These are phyloP conservation scores for Peziza echinospora DNA, from an alignment of 495 filamentous ascomycete species.

Conservation along the genomic window DNA sequence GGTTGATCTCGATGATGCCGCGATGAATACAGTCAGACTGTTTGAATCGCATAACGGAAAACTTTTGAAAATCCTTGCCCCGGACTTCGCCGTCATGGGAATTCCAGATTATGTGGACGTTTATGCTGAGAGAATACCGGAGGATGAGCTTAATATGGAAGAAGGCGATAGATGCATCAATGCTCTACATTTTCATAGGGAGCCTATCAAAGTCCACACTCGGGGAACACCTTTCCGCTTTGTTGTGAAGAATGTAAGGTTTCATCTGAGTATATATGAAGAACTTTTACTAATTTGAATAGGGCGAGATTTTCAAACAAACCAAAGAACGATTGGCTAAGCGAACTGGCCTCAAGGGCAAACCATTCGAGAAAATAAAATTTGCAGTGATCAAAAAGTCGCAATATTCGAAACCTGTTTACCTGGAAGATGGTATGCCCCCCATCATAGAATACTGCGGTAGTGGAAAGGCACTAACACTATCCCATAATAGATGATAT, in stretches of 20 bases:
- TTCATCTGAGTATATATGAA: conserved; percentile 2
- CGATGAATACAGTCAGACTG: conserved; percentile 43
- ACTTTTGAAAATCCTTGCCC: conserved; percentile 48
- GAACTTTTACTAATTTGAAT: conserved; percentile 6
- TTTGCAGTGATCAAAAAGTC: conserved; percentile 61
- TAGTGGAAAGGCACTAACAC: conserved; percentile 14
- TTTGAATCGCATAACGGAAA: conserved; percentile 63
- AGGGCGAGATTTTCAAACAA: conserved; percentile 73
- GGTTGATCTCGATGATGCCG: conserved; percentile 51
- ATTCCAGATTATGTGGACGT: conserved; percentile 73
- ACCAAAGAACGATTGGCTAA: conserved; percentile 79
- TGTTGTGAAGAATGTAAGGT: conserved; percentile 53
- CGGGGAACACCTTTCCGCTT: conserved; percentile 79
- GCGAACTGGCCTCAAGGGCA: conserved; percentile 84
- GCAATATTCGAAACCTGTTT: conserved; percentile 49
- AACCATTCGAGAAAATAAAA: conserved; percentile 95
- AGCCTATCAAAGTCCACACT: conserved; percentile 45
- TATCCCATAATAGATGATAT: conserved; percentile 43
- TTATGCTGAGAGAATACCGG: conserved; percentile 57
- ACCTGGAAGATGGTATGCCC: conserved; percentile 67
- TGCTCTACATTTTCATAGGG: conserved; percentile 79
- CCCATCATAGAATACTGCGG: background rate
- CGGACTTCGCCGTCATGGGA: conserved; percentile 40
- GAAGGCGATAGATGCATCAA: conserved; percentile 42
- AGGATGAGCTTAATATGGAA: conserved; percentile 42